Evolutionary conservation across 2,329 filamentous ascomycete species (phyloP).

Genomic region (Gaeumannomyces tritici): DNA sequence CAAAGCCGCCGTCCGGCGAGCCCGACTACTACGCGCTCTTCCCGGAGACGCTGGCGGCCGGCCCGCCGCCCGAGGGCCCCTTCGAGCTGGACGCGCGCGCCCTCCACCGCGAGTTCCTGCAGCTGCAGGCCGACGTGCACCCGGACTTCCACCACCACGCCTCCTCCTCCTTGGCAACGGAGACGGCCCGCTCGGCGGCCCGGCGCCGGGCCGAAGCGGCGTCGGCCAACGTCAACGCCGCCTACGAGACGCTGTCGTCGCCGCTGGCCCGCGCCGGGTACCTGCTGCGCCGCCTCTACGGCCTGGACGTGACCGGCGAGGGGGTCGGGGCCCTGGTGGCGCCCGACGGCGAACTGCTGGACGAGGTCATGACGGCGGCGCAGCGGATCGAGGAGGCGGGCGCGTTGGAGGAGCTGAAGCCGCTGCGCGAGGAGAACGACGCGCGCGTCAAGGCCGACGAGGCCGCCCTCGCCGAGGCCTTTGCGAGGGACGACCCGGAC

Average conservation of each 20-base stretch:
- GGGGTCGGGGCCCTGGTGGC: slow-evolving; percentile 57
- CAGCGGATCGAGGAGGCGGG: slow-evolving; percentile 66
- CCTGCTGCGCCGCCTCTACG: slow-evolving; percentile 58
- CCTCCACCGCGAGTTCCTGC: slow-evolving; percentile 77
- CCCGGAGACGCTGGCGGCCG: slow-evolving; percentile 63
- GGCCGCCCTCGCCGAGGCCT: slow-evolving; percentile 49
- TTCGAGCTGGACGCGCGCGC: slow-evolving; percentile 64
- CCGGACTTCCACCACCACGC: slow-evolving; percentile 51
- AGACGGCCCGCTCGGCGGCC: slow-evolving; percentile 9
- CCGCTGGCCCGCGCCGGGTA: slow-evolving; percentile 85
- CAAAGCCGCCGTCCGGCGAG: slow-evolving; percentile 1
- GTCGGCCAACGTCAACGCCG: slow-evolving; percentile 82
- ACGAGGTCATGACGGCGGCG: slow-evolving; percentile 69
- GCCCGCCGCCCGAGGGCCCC: slow-evolving; percentile 66
- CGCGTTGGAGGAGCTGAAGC: slow-evolving; percentile 53
- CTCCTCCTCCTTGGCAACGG: slow-evolving; percentile 6
- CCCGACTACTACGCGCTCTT: slow-evolving; percentile 71
- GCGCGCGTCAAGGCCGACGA: slow-evolving; percentile 56
- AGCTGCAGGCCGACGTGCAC: slow-evolving; percentile 68
- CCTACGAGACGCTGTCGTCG: slow-evolving; percentile 73
- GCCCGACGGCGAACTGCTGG: slow-evolving; percentile 55
- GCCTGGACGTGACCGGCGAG: slow-evolving; percentile 70
- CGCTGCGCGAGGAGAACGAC: slow-evolving; percentile 57
- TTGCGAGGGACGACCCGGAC: slow-evolving; percentile 52
- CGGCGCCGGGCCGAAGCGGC: slow-evolving; percentile 56